Evolutionary conservation across 23 red algal species (phyloP).

Genomic region (Gracilaria gracilis): DNA sequence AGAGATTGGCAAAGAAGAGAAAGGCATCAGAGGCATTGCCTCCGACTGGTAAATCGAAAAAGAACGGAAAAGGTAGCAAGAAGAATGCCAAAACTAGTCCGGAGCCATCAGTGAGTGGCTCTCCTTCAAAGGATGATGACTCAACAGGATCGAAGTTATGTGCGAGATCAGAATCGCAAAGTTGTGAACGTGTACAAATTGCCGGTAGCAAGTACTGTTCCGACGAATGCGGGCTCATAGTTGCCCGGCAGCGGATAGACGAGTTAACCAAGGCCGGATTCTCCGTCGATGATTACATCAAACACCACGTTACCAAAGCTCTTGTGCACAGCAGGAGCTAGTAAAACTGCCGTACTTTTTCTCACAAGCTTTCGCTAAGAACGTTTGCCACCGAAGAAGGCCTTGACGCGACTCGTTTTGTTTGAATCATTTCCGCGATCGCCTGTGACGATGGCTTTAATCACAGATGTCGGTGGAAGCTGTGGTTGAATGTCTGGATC

Average conservation of each 20-base stretch:
- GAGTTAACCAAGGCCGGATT: conserved; percentile 65
- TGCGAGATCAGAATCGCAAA: conserved; percentile 51
- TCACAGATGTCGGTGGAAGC: conserved; percentile 37
- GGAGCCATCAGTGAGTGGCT: conserved; percentile 42
- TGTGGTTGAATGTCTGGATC: conserved; percentile 45
- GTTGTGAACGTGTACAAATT: conserved; percentile 37
- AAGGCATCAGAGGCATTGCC: conserved; percentile 58
- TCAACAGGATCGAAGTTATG: conserved; percentile 39
- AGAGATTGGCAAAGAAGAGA: conserved; percentile 54
- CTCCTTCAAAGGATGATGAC: conserved; percentile 55
- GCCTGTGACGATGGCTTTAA: conserved; percentile 42
- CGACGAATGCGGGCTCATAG: conserved; percentile 67
- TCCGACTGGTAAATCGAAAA: conserved; percentile 48
- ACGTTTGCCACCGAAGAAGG: background rate
- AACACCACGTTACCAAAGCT: conserved; percentile 53
- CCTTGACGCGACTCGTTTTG: conserved; percentile 12
- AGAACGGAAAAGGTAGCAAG: conserved; percentile 30
- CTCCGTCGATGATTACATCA: conserved; percentile 62
- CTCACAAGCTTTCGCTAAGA: conserved; percentile 2
- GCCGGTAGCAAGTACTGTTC: conserved; percentile 65
- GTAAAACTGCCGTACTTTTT: conserved; percentile 9
- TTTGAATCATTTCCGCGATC: background rate
- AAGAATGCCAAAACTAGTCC: conserved; percentile 50
- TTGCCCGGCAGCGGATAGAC: conserved; percentile 53
- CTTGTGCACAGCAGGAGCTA: conserved; percentile 72